Conservation (phyloP, 1,284 basidiomycete species). For the Cutaneotrichosporon dermatis region DNA sequence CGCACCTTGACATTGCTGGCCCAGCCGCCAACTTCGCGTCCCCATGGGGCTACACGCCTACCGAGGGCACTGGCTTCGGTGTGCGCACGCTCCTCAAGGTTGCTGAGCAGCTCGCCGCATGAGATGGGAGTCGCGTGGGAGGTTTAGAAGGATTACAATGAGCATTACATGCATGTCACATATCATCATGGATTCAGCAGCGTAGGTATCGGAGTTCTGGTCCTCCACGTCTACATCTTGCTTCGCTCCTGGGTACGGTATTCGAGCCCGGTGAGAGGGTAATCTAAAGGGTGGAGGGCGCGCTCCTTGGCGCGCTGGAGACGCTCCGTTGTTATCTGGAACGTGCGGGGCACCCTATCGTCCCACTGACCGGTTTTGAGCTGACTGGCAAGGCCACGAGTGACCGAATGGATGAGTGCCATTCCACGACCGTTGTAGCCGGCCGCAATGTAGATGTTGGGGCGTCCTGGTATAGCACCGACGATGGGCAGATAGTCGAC, state of each 20-base stretch:
- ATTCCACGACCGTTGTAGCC: conserved; percentile 21
- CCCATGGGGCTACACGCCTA: conserved; percentile 15
- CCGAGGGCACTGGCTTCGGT: conserved; percentile 19
- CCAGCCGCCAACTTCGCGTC: conserved; percentile 15
- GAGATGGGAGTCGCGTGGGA: too few relatives aligned
- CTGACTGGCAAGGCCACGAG: conserved; percentile 19
- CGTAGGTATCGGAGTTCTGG: too few relatives aligned
- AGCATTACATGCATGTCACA: too few relatives aligned
- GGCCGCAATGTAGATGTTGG: conserved; percentile 15
- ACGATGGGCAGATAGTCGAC: conserved; percentile 31
- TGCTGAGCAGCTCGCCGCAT: conserved; percentile 14
- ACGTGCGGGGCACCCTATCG: conserved; percentile 5
- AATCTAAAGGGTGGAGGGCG: conserved; percentile 1
- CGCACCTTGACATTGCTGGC: conserved; percentile 20
- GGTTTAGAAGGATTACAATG: too few relatives aligned
- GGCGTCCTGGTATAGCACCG: conserved; percentile 21
- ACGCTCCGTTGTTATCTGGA: conserved; percentile 5
- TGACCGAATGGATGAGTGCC: conserved; percentile 24
- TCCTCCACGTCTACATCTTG: neutral
- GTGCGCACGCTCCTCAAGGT: conserved; percentile 19
- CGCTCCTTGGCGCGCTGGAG: neutral
- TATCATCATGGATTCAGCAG: too few relatives aligned
- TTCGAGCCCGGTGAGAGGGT: neutral
- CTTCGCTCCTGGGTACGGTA: neutral
- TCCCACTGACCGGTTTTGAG: conserved; percentile 25